A percentile compares a stretch with the other conserved stretches of the same genome.
Evolutionary conservation across 2,329 filamentous ascomycete genomes (phyloP).

Genomic region (Clonostachys solani): DNA sequence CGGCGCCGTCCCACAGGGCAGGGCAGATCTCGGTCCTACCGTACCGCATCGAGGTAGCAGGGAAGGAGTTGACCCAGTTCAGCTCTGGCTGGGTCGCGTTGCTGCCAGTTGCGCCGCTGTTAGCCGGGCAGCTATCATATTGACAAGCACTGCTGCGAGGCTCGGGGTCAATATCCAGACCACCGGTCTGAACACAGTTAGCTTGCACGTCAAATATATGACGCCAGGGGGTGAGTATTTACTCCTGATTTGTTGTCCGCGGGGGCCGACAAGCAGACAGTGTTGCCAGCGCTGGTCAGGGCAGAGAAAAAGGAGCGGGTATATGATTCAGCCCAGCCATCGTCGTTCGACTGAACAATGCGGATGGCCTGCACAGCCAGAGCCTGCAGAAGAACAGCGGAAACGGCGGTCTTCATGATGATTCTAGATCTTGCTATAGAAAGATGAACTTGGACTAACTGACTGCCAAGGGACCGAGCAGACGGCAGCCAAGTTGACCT

Average conservation of each 20-base stretch:
- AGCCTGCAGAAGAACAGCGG: conserved; percentile 12
- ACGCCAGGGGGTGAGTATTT: conserved; percentile 27
- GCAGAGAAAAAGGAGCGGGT: conserved; percentile 54
- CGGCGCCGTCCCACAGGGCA: conserved; percentile 43
- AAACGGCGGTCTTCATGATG: conserved; percentile 15
- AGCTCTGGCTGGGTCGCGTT: conserved; percentile 54
- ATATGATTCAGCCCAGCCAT: conserved; percentile 70
- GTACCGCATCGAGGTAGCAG: conserved; percentile 59
- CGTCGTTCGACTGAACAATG: conserved; percentile 65
- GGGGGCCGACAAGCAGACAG: conserved; percentile 61
- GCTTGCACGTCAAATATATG: not conserved
- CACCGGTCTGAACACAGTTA: conserved; percentile 20
- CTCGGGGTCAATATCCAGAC: conserved; percentile 37
- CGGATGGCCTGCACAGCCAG: conserved; percentile 32
- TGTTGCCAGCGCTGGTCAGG: conserved; percentile 50
- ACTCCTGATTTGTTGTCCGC: conserved; percentile 63
- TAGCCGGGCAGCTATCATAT: conserved; percentile 55
- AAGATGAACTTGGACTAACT: too few relatives aligned
- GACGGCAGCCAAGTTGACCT: too few relatives aligned
- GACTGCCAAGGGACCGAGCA: too few relatives aligned
- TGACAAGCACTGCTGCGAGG: conserved; percentile 48
- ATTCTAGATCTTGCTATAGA: too few relatives aligned
- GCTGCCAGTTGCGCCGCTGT: conserved; percentile 49
- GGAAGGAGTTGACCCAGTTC: conserved; percentile 71
- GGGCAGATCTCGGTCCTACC: conserved; percentile 55